Percentiles rank a stretch among this genome's conserved stretches.
These are phyloP conservation scores for Allantophomopsis lycopodina DNA, from an alignment of 2,329 filamentous ascomycete species.

Conservation along the genomic window DNA sequence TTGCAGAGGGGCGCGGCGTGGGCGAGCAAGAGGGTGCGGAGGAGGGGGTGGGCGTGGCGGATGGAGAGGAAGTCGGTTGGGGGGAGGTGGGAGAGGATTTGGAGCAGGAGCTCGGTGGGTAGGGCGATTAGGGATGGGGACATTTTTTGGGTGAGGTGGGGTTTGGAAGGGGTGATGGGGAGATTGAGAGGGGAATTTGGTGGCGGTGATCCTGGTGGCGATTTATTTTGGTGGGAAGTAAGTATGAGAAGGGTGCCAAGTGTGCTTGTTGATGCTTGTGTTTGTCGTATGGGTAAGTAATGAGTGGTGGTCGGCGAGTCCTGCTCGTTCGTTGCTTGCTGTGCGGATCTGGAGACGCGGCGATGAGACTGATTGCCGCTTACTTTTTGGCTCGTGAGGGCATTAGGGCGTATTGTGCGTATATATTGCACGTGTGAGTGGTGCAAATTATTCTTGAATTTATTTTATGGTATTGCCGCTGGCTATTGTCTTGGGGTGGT, in stretches of 20 bases:
- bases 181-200: too few species aligned
- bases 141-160: neutral
- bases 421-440: too few species aligned
- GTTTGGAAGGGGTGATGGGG: neutral
- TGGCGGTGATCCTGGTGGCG: too few species aligned
- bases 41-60: conserved; percentile 5
- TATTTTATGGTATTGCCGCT: too few species aligned
- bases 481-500: too few species aligned
- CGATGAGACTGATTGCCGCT: too few species aligned
- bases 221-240: too few species aligned
- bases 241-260: too few species aligned
- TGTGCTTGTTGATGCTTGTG: too few species aligned
- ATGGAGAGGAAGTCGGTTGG: conserved; percentile 6
- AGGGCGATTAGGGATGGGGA: neutral
- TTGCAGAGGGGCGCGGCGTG: conserved; percentile 11
- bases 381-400: too few species aligned
- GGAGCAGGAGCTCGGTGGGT: conserved; percentile 3
- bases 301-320: neutral
- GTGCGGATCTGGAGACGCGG: neutral
- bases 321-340: conserved; percentile 1
- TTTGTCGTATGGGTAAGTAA: neutral
- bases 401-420: too few species aligned
- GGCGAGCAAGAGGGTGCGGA: conserved; percentile 6
- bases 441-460: too few species aligned
- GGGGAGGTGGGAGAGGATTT: conserved; percentile 10